Evolutionary conservation across 345 rosid genomes (phyloP).

Genomic region (Carallia pectinifolia): DNA sequence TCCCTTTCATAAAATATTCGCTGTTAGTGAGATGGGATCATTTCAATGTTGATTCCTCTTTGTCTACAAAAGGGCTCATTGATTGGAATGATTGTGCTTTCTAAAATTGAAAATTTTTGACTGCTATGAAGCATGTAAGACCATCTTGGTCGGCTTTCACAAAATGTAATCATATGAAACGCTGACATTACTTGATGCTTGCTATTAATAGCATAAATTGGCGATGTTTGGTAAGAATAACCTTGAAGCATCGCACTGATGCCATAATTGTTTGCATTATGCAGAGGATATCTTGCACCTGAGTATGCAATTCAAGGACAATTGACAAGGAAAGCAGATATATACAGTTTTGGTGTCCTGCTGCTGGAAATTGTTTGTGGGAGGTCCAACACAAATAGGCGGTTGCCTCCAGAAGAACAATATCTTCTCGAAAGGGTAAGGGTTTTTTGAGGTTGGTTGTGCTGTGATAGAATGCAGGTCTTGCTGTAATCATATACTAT

Average conservation of each 20-base stretch:
- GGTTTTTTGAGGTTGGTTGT: neutral
- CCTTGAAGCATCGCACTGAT: neutral
- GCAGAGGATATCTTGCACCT: constrained; percentile 74
- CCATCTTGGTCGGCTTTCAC: neutral
- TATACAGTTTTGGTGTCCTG: constrained; percentile 72
- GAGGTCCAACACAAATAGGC: constrained; percentile 51
- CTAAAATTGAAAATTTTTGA: neutral
- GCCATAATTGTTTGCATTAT: constrained; percentile 10
- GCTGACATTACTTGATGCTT: neutral
- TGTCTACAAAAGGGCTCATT: neutral
- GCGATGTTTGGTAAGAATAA: neutral
- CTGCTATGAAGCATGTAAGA: neutral
- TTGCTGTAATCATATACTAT: neutral
- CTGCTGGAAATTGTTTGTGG: constrained; percentile 67
- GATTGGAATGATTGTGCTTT: neutral
- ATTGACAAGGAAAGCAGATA: constrained; percentile 63
- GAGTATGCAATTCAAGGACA: constrained; percentile 74
- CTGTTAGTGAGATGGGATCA: neutral
- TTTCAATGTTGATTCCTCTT: neutral
- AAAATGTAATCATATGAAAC: neutral
- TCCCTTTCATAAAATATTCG: neutral
- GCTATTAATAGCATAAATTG: constrained; percentile 1
- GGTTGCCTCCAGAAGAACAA: constrained; percentile 41
- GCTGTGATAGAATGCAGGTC: neutral
- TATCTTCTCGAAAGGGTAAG: constrained; percentile 67